Evolutionary conservation across 495 filamentous ascomycete genomes (phyloP), one percentile per base, ranked within the genome.

Genomic region (Hypoxylon cercidicola): DNA sequence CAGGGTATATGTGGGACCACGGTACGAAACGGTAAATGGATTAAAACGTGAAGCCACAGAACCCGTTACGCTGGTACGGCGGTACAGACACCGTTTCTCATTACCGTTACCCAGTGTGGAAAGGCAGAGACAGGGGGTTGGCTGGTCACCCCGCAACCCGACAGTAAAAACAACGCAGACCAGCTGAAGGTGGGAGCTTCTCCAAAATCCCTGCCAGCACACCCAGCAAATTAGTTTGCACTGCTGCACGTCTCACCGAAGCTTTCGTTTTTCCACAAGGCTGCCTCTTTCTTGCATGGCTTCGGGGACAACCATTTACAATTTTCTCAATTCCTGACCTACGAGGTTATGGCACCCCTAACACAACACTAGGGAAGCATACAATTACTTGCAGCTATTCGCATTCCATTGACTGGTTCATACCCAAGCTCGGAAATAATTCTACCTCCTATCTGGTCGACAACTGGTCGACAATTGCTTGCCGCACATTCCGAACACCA

Each of bases 131-230:
- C 47, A 49, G 48, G 55, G 37, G 54, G 46, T 16, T 28, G 59
- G 35, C 71, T 68, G 68, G 71, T 74, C 66, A 70, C 71, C 69
- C 69, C 71, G 71, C 71, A 72, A 74, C 71, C 60, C 61, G 60
- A 53, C 62, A 41, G 56, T 60, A 47, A 73, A 71, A 73, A 74
- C 71, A 74, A 73, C 63, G 37, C 64, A 56, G 21, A 21, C 45
- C 53, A 62, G 64, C 64, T 55, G 46, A 62, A 55, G 56, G 50
- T 13, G 63, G 57, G 53, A 59, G 64, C 64, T 58, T 62, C 35
- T 11, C n/a, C 19, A 41, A 12, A 46, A 65, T 45, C 59, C 58
- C 58, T 70, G 57, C 48, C 48, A 35, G 47, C 25, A 28, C 3
- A 3, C 54, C 35, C 54, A 55, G 34, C 46, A 59, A 9, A 60